Evolutionary conservation across 2,329 filamentous ascomycete species (phyloP).

Genomic region (Spiromastix sp.): DNA sequence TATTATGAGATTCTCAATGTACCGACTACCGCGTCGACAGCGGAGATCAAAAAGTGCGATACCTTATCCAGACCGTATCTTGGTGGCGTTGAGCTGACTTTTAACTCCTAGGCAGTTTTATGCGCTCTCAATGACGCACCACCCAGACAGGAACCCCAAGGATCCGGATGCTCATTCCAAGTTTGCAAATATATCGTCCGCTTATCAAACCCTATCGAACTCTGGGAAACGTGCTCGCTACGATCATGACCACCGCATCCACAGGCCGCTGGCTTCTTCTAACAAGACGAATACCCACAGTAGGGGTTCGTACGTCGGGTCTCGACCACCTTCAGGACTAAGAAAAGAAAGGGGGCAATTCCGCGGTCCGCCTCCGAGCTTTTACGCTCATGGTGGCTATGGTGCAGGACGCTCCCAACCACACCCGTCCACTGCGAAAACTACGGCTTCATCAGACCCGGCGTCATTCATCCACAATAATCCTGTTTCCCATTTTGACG

Average conservation of each 20-base stretch:
- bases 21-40: conserved; percentile 54
- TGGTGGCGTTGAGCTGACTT: neutral
- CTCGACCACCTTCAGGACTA: conserved; percentile 70
- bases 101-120: conserved; percentile 56
- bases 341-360: conserved; percentile 67
- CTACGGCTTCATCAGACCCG: conserved; percentile 20
- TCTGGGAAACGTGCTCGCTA: conserved; percentile 67
- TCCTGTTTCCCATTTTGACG: conserved; percentile 70
- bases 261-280: conserved; percentile 17
- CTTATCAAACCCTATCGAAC: conserved; percentile 67
- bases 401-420: conserved; percentile 31
- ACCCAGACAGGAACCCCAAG: conserved; percentile 78
- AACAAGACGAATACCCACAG: conserved; percentile 23
- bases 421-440: conserved; percentile 2
- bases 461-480: conserved; percentile 32
- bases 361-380: conserved; percentile 77
- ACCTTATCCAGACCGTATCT: too few relatives aligned
- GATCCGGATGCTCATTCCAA: conserved; percentile 62
- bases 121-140: conserved; percentile 77
- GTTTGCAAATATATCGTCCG: conserved; percentile 76
- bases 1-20: conserved; percentile 79
- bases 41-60: conserved; percentile 86
- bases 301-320: conserved; percentile 43
- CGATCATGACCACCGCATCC: conserved; percentile 50
- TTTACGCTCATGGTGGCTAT: conserved; percentile 75